Evolutionary conservation across 169 alveolate genomes (phyloP).

Genomic region (Cryptosporidium xiaoi): DNA sequence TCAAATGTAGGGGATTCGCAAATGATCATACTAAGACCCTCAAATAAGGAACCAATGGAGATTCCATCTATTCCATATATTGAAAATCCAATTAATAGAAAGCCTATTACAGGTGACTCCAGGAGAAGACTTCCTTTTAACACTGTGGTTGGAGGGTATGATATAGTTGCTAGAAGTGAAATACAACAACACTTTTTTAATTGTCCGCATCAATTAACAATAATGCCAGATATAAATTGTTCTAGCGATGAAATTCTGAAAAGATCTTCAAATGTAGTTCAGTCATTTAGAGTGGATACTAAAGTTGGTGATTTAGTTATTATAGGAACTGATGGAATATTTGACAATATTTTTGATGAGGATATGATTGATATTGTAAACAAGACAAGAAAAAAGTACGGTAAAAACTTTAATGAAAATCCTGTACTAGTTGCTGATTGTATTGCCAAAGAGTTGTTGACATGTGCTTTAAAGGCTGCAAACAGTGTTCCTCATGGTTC

Average conservation of each 20-base stretch:
- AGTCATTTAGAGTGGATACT: conserved; percentile 78
- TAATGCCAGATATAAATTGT: conserved; percentile 81
- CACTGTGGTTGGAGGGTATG: conserved; percentile 71
- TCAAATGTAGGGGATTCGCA: conserved; percentile 81
- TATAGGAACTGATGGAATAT: conserved; percentile 86
- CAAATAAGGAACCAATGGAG: conserved; percentile 22
- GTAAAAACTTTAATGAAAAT: conserved; percentile 18
- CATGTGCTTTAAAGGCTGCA: conserved; percentile 61
- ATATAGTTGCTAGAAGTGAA: conserved; percentile 77
- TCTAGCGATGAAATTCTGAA: conserved; percentile 74
- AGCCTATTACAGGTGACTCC: conserved; percentile 61
- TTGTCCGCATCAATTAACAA: conserved; percentile 85
- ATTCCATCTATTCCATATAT: conserved; percentile 60
- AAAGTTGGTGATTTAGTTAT: conserved; percentile 83
- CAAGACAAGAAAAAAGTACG: conserved; percentile 37
- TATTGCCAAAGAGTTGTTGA: conserved; percentile 56
- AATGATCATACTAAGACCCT: conserved; percentile 75
- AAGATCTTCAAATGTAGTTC: conserved; percentile 75
- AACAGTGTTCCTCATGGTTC: conserved; percentile 41
- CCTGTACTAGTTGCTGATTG: conserved; percentile 52
- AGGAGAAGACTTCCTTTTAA: conserved; percentile 53
- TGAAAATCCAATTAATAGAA: conserved; percentile 39
- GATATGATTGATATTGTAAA: conserved; percentile 82
- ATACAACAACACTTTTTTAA: conserved; percentile 85
- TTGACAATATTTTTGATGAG: conserved; percentile 84